Conservation (phyloP, 208 protist genomes). For the Trypanosoma theileri region DNA sequence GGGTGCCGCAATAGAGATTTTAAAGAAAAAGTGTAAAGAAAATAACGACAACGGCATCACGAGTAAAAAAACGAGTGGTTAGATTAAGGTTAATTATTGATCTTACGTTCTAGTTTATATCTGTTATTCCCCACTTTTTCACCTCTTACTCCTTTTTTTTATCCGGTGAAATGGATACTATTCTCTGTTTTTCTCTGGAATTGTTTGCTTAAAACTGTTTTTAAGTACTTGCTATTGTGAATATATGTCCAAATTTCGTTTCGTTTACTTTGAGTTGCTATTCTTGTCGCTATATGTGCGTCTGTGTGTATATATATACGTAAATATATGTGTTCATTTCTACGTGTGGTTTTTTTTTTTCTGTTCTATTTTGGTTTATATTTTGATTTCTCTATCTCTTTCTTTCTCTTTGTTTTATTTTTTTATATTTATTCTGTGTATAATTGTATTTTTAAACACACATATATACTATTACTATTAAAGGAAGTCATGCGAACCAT, state of each 20-base stretch:
- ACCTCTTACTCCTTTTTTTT: too few species aligned
- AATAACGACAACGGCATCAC: constrained; percentile 8
- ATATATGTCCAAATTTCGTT: too few species aligned
- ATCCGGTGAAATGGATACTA: too few species aligned
- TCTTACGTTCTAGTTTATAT: too few species aligned
- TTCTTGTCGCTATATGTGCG: neutral
- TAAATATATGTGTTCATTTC: neutral
- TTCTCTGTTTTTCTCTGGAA: too few species aligned
- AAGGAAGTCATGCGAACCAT: constrained; percentile 18
- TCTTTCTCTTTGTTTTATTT: neutral
- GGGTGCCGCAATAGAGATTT: neutral
- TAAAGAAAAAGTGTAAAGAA: neutral
- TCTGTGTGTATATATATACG: constrained; percentile 6
- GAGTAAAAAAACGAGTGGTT: constrained; percentile 5
- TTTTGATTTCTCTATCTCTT: neutral
- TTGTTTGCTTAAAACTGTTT: too few species aligned
- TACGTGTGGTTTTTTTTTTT: neutral
- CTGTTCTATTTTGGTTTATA: neutral
- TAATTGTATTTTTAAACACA: neutral
- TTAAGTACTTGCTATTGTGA: too few species aligned
- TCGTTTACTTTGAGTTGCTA: too few species aligned
- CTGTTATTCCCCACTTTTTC: too few species aligned
- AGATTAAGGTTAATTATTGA: neutral
- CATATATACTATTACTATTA: neutral
- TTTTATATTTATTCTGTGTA: constrained; percentile 24